A percentile compares a stretch with the other conserved stretches of the same genome.
Conservation (phyloP, 2,329 filamentous ascomycete genomes). For the Sarocladium brachiariae region DNA sequence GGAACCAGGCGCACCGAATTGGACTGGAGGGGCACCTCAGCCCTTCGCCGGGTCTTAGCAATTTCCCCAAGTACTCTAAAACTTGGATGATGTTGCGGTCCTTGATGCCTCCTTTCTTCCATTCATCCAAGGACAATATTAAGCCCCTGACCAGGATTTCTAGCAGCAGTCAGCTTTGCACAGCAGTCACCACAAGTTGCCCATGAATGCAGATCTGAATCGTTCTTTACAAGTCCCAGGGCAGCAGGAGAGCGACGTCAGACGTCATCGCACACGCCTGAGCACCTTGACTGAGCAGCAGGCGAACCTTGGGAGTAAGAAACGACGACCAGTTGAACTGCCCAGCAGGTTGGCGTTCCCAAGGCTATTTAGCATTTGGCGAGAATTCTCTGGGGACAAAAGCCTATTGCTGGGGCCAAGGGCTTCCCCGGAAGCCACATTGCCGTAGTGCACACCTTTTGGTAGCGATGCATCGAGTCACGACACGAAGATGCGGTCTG, state of each 20-base stretch:
- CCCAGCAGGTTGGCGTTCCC: neutral
- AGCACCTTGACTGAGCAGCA: neutral
- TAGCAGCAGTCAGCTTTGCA: neutral
- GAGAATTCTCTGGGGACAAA: slow-evolving; percentile 4
- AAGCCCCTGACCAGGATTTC: neutral
- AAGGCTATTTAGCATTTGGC: neutral
- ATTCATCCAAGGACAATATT: neutral
- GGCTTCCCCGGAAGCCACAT: too few species aligned
- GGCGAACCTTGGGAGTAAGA: neutral
- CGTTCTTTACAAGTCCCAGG: neutral
- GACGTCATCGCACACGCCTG: neutral
- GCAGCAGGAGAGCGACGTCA: neutral
- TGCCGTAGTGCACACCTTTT: neutral
- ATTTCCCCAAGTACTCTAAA: neutral
- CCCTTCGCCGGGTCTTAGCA: neutral
- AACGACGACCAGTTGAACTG: neutral
- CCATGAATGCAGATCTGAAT: neutral
- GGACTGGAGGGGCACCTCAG: neutral
- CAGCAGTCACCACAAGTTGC: neutral
- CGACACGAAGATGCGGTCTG: neutral
- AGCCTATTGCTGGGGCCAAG: too few species aligned
- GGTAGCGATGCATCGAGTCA: neutral
- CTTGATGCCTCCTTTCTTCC: neutral
- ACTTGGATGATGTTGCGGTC: neutral
- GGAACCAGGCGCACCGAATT: neutral